phyloP scores from a whole-genome alignment of 108 stramenopile genomes.

The Nitzschia inconspicua region DNA sequence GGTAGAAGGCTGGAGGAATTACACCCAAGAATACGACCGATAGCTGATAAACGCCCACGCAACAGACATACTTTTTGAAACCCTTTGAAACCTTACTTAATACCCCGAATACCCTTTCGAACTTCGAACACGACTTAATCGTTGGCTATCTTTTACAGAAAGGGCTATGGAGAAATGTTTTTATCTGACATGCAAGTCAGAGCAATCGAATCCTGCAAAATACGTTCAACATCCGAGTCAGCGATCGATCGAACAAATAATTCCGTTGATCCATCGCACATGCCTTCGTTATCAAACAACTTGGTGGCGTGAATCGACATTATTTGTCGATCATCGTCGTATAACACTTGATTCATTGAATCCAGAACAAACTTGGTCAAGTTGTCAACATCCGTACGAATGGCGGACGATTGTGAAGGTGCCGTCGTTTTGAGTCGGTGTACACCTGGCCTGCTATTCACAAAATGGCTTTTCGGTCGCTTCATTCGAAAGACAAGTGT shows the following conservation, averaged over 20 bases:
- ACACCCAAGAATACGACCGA: too few relatives aligned
- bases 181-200: too few relatives aligned
- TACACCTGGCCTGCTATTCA: constrained; percentile 38
- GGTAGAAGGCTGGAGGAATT: too few relatives aligned
- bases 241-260: constrained; percentile 33
- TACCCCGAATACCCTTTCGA: too few relatives aligned
- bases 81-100: too few relatives aligned
- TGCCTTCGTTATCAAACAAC: constrained; percentile 60
- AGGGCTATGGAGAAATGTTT: too few relatives aligned
- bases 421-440: constrained; percentile 44
- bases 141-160: too few relatives aligned
- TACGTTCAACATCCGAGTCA: constrained; percentile 36
- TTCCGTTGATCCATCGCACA: constrained; percentile 66
- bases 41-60: too few relatives aligned
- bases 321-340: constrained; percentile 79
- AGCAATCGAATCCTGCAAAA: not conserved
- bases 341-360: constrained; percentile 71
- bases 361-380: constrained; percentile 85
- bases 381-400: constrained; percentile 78
- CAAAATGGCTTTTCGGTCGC: constrained; percentile 73
- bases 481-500: constrained; percentile 66
- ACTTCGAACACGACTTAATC: too few relatives aligned
- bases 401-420: constrained; percentile 20
- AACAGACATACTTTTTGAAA: too few relatives aligned
- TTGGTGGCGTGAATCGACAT: constrained; percentile 58